These are phyloP conservation scores for Lanmaoa pseudosensibilis DNA, from an alignment of 768 basidiomycete genomes.

Conservation along the genomic window DNA sequence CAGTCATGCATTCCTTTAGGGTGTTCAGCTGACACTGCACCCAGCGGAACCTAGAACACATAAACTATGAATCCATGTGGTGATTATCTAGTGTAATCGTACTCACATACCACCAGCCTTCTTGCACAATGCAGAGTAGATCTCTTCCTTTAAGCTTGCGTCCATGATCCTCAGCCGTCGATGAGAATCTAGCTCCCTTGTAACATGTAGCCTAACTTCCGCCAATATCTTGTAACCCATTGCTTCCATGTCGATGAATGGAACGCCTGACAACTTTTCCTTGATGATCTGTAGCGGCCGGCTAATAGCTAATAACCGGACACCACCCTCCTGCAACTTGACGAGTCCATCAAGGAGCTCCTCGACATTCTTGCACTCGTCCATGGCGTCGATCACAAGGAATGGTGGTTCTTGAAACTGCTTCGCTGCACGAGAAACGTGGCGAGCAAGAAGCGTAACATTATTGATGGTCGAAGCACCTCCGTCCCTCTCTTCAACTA, in stretches of 20 bases:
- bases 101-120: constrained; percentile 15
- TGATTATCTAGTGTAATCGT: not conserved
- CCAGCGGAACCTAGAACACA: constrained; percentile 7
- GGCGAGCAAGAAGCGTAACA: not conserved
- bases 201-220: constrained; percentile 5
- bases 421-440: not conserved
- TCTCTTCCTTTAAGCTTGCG: constrained; percentile 1
- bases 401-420: not conserved
- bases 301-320: constrained; percentile 9
- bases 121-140: not conserved
- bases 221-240: not conserved
- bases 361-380: constrained; percentile 13
- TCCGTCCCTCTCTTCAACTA: not conserved
- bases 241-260: constrained; percentile 1
- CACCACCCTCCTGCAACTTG: not conserved
- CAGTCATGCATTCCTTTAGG: not conserved
- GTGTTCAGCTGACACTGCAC: constrained; percentile 7
- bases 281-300: constrained; percentile 6
- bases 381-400: constrained; percentile 11
- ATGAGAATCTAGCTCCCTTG: constrained; percentile 1
- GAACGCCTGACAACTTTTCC: not conserved
- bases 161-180: not conserved
- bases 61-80: not conserved
- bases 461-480: not conserved
- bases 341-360: not conserved